These are phyloP conservation scores for Exophiala phaeomuriformis DNA, from an alignment of 2,329 filamentous ascomycete species.

Conservation along the genomic window DNA sequence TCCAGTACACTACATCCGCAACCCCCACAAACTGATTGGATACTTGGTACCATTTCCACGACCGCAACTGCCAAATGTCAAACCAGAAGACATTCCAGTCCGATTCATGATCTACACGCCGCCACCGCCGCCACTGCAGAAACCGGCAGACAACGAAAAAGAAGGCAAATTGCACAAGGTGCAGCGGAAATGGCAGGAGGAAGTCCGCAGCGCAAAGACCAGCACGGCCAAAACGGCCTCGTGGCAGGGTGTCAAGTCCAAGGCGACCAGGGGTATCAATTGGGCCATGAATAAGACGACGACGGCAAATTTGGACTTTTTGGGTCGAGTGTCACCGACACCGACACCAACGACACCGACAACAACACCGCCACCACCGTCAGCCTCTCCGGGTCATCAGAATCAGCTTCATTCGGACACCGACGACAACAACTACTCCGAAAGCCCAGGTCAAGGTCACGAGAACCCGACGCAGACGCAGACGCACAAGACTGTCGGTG, in stretches of 20 bases:
- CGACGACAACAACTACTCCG: conserved; percentile 26
- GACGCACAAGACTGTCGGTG: conserved; percentile 33
- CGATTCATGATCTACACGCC: conserved; percentile 43
- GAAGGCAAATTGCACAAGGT: conserved; percentile 39
- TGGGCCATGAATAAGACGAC: conserved; percentile 39
- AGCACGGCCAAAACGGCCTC: conserved; percentile 35
- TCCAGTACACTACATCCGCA: conserved; percentile 37
- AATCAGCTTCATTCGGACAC: conserved; percentile 22
- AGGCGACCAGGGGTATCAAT: conserved; percentile 36
- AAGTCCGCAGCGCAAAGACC: conserved; percentile 39
- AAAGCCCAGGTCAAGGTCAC: too few relatives aligned
- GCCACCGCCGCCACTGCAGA: conserved; percentile 37
- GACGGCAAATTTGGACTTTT: conserved; percentile 38
- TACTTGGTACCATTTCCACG: conserved; percentile 42
- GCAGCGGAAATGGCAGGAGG: conserved; percentile 42
- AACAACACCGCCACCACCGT: too few relatives aligned
- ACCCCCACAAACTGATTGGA: conserved; percentile 38
- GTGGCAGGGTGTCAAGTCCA: conserved; percentile 40
- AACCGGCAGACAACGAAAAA: conserved; percentile 38
- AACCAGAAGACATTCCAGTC: conserved; percentile 32
- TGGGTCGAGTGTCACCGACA: conserved; percentile 34
- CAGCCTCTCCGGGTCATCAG: too few relatives aligned
- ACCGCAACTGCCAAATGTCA: conserved; percentile 32
- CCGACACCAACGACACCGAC: too few relatives aligned
- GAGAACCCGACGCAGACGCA: conserved; percentile 2